phyloP scores from a whole-genome alignment of 306 rosid species.

The Albizia julibrissin region DNA sequence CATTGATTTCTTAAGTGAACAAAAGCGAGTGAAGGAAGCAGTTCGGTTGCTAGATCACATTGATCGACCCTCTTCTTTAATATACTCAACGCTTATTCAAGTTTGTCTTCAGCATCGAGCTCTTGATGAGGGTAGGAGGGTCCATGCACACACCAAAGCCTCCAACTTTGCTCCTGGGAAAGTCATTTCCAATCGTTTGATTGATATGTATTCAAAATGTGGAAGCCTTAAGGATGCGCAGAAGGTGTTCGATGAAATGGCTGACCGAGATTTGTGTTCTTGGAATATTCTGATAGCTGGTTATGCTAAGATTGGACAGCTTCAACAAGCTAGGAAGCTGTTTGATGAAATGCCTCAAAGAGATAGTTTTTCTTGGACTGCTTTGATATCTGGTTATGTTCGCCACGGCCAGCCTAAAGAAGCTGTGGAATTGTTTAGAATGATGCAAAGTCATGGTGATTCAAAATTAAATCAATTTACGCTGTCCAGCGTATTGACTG shows the following conservation, averaged over 20 bases:
- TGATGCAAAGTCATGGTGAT: no score
- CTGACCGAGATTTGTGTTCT: conserved; percentile 60
- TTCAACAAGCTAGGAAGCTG: conserved; percentile 55
- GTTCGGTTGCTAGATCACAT: conserved; percentile 46
- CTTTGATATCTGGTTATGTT: conserved; percentile 56
- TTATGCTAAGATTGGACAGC: conserved; percentile 48
- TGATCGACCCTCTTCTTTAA: conserved; percentile 47
- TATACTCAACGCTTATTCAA: conserved; percentile 52
- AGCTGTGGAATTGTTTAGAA: no score
- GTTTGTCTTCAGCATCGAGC: conserved; percentile 55
- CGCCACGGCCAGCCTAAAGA: conserved; percentile 32
- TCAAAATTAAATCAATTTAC: no score
- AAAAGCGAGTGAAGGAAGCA: conserved; percentile 56
- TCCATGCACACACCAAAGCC: conserved; percentile 57
- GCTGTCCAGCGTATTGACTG: conserved; percentile 56
- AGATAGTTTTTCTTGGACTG: conserved; percentile 72
- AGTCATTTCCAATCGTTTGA: conserved; percentile 54
- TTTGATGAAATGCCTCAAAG: conserved; percentile 65
- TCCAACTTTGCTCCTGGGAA: conserved; percentile 55
- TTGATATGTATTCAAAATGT: conserved; percentile 55
- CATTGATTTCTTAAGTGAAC: conserved; percentile 48
- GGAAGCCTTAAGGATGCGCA: conserved; percentile 58
- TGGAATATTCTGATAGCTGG: conserved; percentile 76
- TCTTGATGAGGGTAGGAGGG: conserved; percentile 51
- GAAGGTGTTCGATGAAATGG: conserved; percentile 61